Percentiles rank a stretch among this genome's conserved stretches.
Evolutionary conservation across 257 asterid species (phyloP).

Genomic region (Avicennia marina): DNA sequence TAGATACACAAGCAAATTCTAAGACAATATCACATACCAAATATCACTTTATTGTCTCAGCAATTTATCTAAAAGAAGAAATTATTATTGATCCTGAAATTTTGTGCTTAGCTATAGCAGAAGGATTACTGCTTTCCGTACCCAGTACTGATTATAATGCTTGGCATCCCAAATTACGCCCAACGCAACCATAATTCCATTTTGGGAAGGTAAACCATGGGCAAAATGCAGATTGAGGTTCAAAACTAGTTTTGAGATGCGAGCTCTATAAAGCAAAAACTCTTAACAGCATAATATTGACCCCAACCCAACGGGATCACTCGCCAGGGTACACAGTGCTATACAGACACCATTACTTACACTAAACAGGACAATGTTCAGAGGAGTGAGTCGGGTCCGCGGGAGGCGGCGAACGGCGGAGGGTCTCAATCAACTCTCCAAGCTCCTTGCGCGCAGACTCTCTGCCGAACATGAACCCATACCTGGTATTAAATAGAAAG

Average conservation of each 20-base stretch:
- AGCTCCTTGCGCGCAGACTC: constrained; percentile 88
- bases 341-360: background rate
- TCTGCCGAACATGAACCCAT: constrained; percentile 90
- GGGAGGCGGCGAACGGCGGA: constrained; percentile 43
- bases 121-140: too few species aligned
- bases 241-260: too few species aligned
- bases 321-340: background rate
- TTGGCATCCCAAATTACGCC: too few species aligned
- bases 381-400: constrained; percentile 15
- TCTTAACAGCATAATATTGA: background rate
- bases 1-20: background rate
- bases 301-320: background rate
- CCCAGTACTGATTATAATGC: too few species aligned
- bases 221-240: too few species aligned
- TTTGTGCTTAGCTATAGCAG: too few species aligned
- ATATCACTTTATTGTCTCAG: background rate
- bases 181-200: background rate
- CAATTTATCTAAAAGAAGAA: background rate
- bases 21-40: background rate
- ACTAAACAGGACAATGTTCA: too few species aligned
- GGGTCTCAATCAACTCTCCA: constrained; percentile 59
- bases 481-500: constrained; percentile 38
- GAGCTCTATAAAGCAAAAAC: constrained; percentile 1
- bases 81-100: too few species aligned
- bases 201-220: background rate